Evolutionary conservation across 495 filamentous ascomycete genomes (phyloP).

Genomic region (Hyphodiscus hymeniophilus): DNA sequence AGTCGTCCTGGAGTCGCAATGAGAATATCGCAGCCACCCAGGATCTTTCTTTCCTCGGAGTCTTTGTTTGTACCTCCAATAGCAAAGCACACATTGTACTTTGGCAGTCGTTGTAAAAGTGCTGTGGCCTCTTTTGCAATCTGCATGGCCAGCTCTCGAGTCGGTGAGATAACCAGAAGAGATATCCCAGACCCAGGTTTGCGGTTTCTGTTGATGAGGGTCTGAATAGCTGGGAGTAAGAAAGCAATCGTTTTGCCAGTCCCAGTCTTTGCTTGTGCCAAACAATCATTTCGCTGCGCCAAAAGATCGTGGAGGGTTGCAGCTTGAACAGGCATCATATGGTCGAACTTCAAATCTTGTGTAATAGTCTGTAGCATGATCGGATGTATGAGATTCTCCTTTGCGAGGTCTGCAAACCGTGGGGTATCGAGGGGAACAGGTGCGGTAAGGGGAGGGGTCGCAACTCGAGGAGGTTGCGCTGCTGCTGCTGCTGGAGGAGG

Average conservation of each 20-base stretch:
- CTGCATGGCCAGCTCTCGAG: conserved; percentile 57
- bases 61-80: conserved; percentile 35
- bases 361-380: conserved; percentile 28
- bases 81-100: conserved; percentile 27
- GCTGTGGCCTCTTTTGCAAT: conserved; percentile 46
- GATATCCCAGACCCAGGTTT: conserved; percentile 35
- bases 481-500: background rate
- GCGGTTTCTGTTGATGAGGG: conserved; percentile 35
- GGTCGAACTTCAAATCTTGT: conserved; percentile 34
- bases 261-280: conserved; percentile 61
- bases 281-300: conserved; percentile 25
- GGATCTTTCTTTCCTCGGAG: conserved; percentile 27
- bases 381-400: conserved; percentile 29
- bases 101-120: conserved; percentile 25
- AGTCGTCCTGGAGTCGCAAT: conserved; percentile 58
- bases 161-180: conserved; percentile 57
- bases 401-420: conserved; percentile 26
- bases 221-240: conserved; percentile 57
- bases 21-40: conserved; percentile 37
- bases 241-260: conserved; percentile 65
- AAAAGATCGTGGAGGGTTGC: conserved; percentile 32
- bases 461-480: conserved; percentile 6
- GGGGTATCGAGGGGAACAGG: conserved; percentile 25
- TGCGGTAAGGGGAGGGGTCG: conserved; percentile 21
- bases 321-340: conserved; percentile 38